Percentiles rank a stretch among this genome's conserved stretches.
These are phyloP conservation scores for Phenoliferia sp. DNA, from an alignment of 1,284 basidiomycete genomes.

Conservation along the genomic window DNA sequence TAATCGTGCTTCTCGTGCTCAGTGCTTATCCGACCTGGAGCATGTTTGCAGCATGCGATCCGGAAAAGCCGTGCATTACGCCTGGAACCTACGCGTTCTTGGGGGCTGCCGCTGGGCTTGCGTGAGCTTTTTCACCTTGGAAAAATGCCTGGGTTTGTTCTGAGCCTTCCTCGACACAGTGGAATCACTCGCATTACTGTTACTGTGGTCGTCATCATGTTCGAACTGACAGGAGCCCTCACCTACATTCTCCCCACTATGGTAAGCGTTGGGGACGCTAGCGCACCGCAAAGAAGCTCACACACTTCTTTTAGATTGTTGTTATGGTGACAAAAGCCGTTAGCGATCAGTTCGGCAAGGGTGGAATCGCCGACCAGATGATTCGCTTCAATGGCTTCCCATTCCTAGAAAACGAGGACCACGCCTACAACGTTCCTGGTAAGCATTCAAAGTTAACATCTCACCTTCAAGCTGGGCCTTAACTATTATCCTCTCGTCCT, in stretches of 20 bases:
- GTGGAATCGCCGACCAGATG: slow-evolving; percentile 94
- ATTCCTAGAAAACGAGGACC: slow-evolving; percentile 82
- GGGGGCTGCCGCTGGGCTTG: slow-evolving; percentile 88
- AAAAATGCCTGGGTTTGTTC: no score
- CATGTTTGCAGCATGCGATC: slow-evolving; percentile 83
- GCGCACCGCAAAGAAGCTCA: not conserved
- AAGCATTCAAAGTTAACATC: no score
- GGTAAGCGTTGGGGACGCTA: slow-evolving; percentile 53
- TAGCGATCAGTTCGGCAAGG: slow-evolving; percentile 87
- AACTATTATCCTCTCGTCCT: no score
- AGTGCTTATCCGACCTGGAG: slow-evolving; percentile 76
- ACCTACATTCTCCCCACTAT: slow-evolving; percentile 98
- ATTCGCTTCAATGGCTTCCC: slow-evolving; percentile 97
- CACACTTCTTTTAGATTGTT: slow-evolving; percentile 64
- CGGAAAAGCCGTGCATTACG: slow-evolving; percentile 93
- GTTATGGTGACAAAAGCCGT: slow-evolving; percentile 94
- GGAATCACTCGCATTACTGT: slow-evolving; percentile 97
- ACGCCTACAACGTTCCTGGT: slow-evolving; percentile 85
- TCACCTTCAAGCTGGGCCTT: not conserved
- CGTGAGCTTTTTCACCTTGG: slow-evolving; percentile 57
- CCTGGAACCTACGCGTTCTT: slow-evolving; percentile 96
- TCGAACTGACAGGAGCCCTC: slow-evolving; percentile 95
- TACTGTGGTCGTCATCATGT: slow-evolving; percentile 99
- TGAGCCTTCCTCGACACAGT: slow-evolving; percentile 46
- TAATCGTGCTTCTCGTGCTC: slow-evolving; percentile 5